Base-by-base conservation (phyloP, 768 basidiomycete species). In the Xerocomus potaroensis region DNA sequence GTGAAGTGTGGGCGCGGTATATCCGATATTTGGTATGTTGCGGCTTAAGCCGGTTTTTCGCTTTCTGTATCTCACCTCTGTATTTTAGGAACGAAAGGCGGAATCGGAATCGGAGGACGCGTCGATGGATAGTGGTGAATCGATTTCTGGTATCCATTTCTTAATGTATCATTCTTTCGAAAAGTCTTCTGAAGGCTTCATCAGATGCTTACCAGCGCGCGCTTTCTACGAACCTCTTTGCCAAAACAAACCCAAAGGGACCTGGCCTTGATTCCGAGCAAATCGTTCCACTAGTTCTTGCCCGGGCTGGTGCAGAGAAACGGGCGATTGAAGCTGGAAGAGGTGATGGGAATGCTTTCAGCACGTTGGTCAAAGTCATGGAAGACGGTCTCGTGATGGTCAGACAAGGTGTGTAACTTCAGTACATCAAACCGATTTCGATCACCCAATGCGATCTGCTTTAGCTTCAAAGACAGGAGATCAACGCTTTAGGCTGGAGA, bases 1-100 rank as follows among this genome's bases (percentile, higher is more conserved):
- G 90, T 16, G 84, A 87, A 56, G 69, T 89, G 14, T 88, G 86
- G 84, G 82, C 87, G 5, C 73, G 81, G 33, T 88, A 87, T 61
- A 80, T 92, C 11, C 80, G 86, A 31, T 77, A 78, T 53, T 57
- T 87, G 66, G 90, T 87, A 45, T 51, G 76, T 58, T 22, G n/a
- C 8, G 35, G 16, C 14, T 29, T 33, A 10, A 10, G 26, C n/a
- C n/a, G 14, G 15, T 21, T 5, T 12, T 16, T 36, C 15, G 15
- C 14, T 31, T 26, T 4, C 1, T 31, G 16, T 7, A 21, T 4
- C 47, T 43, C 5, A 59, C 16, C 1, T 4, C 31, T 9, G 10
- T 5, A n/a, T 23, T 18, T 5, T 35, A 65, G 64, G 64, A 65
- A 47, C 52, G 51, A 45, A 37, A 45, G 19, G n/a, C 41, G 19